Evolutionary conservation across 257 asterid genomes (phyloP).

Genomic region (Orobanche coerulescens): DNA sequence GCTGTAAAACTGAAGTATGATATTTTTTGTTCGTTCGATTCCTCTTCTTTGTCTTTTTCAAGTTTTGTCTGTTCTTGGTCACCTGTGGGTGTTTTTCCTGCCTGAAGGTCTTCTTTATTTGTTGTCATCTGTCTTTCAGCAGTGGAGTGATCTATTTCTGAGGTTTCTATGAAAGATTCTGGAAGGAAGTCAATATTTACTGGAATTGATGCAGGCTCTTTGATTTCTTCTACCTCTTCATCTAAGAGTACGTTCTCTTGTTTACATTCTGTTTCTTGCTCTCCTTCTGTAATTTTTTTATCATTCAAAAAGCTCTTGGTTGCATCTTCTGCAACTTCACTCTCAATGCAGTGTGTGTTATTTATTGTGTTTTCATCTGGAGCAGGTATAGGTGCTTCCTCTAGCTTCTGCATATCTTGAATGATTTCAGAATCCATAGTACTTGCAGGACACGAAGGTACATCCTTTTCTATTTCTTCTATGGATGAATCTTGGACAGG

Average conservation of each 20-base stretch:
- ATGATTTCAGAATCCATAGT: slow-evolving; percentile 21
- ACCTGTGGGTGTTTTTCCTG: slow-evolving; percentile 15
- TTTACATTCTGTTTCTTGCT: slow-evolving; percentile 16
- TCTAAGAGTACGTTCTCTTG: slow-evolving; percentile 15
- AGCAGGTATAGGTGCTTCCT: slow-evolving; percentile 18
- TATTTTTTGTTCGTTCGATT: slow-evolving; percentile 24
- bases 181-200: slow-evolving; percentile 22
- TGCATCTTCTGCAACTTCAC: slow-evolving; percentile 15
- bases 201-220: slow-evolving; percentile 17
- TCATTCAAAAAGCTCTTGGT: neutral
- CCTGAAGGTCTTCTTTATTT: slow-evolving; percentile 25
- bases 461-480: slow-evolving; percentile 18
- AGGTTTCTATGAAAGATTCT: slow-evolving; percentile 16
- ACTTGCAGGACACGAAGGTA: slow-evolving; percentile 1
- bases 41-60: slow-evolving; percentile 30
- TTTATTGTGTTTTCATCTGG: slow-evolving; percentile 14
- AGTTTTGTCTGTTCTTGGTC: slow-evolving; percentile 26
- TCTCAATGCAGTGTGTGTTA: slow-evolving; percentile 10
- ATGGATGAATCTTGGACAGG: slow-evolving; percentile 11
- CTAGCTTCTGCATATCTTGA: slow-evolving; percentile 19
- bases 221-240: slow-evolving; percentile 15
- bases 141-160: slow-evolving; percentile 7
- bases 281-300: slow-evolving; percentile 13
- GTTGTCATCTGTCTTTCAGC: slow-evolving; percentile 25
- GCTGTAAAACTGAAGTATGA: slow-evolving; percentile 27